Evolutionary conservation across 1,284 basidiomycete genomes (phyloP), one percentile per base, ranked within the genome.

Genomic region (Hymenochaete sp.): DNA sequence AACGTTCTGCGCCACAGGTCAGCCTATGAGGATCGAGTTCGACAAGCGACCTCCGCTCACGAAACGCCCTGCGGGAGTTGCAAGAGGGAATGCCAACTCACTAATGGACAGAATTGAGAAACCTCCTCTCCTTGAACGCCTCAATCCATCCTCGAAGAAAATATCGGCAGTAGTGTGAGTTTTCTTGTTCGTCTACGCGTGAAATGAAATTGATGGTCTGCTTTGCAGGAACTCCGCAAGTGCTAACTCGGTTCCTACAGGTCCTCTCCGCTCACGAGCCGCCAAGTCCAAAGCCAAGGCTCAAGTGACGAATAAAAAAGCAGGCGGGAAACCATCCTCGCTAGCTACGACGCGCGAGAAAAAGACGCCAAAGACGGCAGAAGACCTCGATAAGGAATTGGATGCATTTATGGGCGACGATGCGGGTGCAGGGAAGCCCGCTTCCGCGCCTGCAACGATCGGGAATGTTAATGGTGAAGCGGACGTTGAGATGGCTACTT

Each of bases 301-400:
- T n/a, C n/a, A n/a, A n/a, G n/a, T n/a, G n/a, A n/a, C n/a, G n/a
- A n/a, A n/a, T n/a, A n/a, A n/a, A n/a, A n/a, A n/a, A n/a, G n/a
- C n/a, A n/a, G n/a, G n/a, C n/a, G n/a, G n/a, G n/a, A n/a, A n/a
- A n/a, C n/a, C n/a, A n/a, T n/a, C n/a, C n/a, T n/a, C n/a, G n/a
- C n/a, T n/a, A n/a, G n/a, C n/a, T n/a, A n/a, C n/a, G n/a, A n/a
- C n/a, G n/a, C n/a, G n/a, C n/a, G n/a, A n/a, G n/a, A 77, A 74
- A 58, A 75, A 74, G 33, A 40, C 42, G 59, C 68, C 68, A 25
- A 75, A 86, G 59, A 90, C 85, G 6, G 82, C 77, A 3, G 85
- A 80, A 45, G 90, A 96, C 54, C 67, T 97, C 46, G 93, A 97
- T 63, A 82, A 78, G 59, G 92, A 97, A 66, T 64, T 97, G 51